These are phyloP conservation scores for Corynespora cassiicola DNA, from an alignment of 2,329 filamentous ascomycete genomes.

Conservation along the genomic window DNA sequence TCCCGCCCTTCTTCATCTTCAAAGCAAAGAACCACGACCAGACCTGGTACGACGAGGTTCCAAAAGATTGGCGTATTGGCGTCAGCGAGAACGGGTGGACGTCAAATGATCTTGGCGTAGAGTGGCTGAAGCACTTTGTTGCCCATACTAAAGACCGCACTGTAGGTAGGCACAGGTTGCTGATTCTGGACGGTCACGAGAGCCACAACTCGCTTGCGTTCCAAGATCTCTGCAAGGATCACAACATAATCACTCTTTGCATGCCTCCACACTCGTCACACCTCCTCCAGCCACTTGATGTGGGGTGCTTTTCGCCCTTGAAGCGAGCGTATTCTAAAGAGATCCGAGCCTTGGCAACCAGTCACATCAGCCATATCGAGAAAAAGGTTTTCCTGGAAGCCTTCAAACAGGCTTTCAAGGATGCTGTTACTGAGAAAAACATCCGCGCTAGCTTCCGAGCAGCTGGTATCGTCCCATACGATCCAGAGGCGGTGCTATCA, in stretches of 20 bases:
- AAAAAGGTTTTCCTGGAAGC: conserved; percentile 24
- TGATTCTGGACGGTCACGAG: conserved; percentile 43
- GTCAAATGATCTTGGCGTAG: conserved; percentile 37
- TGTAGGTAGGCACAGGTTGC: conserved; percentile 35
- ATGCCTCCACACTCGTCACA: conserved; percentile 29
- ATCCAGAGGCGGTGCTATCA: conserved; percentile 38
- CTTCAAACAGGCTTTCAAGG: conserved; percentile 28
- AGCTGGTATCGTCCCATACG: conserved; percentile 40
- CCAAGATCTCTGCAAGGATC: conserved; percentile 36
- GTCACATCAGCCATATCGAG: conserved; percentile 35
- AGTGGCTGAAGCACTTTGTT: conserved; percentile 45
- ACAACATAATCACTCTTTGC: conserved; percentile 48
- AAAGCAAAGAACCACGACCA: conserved; percentile 5
- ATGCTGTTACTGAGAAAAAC: conserved; percentile 30
- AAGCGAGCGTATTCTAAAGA: conserved; percentile 29
- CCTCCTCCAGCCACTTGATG: conserved; percentile 14
- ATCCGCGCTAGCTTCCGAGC: conserved; percentile 34
- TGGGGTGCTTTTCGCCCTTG: conserved; percentile 14
- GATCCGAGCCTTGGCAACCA: conserved; percentile 31
- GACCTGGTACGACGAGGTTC: conserved; percentile 2
- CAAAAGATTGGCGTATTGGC: conserved; percentile 29
- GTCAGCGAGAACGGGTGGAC: conserved; percentile 40
- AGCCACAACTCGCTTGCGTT: conserved; percentile 45
- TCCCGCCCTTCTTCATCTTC: conserved; percentile 7
- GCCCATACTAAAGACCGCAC: conserved; percentile 25